Evolutionary conservation across 169 alveolate species (phyloP).

Genomic region (Ichthyophthirius multifiliis): DNA sequence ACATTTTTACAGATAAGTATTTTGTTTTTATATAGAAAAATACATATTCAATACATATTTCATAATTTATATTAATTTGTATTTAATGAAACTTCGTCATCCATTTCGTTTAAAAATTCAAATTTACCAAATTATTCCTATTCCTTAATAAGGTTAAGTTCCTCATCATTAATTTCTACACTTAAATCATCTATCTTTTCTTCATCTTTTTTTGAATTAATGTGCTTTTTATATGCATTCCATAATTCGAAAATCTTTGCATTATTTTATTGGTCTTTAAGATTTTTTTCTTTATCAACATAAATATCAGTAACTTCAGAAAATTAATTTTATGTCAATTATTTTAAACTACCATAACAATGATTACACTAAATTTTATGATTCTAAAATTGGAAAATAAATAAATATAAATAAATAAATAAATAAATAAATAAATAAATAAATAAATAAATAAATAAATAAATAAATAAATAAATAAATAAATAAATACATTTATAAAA

Average conservation of each 20-base stretch:
- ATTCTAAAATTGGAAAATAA: background rate
- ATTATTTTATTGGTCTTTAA: background rate
- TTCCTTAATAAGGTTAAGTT: no score
- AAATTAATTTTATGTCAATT: background rate
- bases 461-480: background rate
- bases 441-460: background rate
- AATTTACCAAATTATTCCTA: no score
- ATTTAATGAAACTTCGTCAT: no score
- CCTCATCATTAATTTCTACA: no score
- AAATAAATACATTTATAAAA: background rate
- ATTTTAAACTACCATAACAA: background rate
- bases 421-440: background rate
- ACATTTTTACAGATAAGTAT: no score
- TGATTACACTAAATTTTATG: background rate
- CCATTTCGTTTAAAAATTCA: no score
- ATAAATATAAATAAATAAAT: background rate
- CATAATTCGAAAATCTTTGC: background rate
- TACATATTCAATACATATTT: no score
- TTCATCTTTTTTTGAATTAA: no score
- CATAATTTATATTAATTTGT: no score
- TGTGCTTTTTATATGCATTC: background rate
- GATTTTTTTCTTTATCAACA: background rate
- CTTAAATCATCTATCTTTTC: no score
- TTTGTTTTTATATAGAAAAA: no score
- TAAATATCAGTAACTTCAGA: background rate